Evolutionary conservation across 257 asterid species (phyloP).

Genomic region (Solanum appendiculatum): DNA sequence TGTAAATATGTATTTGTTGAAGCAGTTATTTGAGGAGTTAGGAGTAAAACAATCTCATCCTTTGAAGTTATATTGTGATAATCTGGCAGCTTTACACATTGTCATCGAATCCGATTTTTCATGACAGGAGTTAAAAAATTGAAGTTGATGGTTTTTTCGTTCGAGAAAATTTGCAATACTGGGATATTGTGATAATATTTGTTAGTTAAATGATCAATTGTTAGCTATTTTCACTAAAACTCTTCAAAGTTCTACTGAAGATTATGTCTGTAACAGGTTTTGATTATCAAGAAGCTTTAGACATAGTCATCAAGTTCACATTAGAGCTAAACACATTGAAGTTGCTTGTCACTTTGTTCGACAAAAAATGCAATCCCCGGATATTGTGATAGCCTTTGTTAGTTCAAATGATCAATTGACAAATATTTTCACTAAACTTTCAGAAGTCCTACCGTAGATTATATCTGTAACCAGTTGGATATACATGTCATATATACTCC

Average conservation of each 20-base stretch:
- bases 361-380: not conserved
- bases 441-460: not conserved
- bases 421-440: not conserved
- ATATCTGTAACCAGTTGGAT: not conserved
- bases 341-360: not conserved
- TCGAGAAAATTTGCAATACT: not conserved
- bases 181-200: not conserved
- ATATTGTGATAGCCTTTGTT: not conserved
- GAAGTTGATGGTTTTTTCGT: not conserved
- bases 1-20: not conserved
- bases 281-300: not conserved
- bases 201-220: not conserved
- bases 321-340: not conserved
- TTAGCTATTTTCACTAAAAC: not conserved
- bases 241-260: no score
- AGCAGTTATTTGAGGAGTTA: not conserved
- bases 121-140: not conserved
- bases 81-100: not conserved
- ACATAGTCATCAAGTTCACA: not conserved
- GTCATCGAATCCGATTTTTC: not conserved
- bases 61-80: not conserved
- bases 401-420: not conserved
- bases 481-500: not conserved
- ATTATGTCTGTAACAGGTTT: no score
- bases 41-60: not conserved